These are phyloP conservation scores for Bonia amplexicaulis DNA, from an alignment of 176 grass and related monocot species.

Conservation along the genomic window DNA sequence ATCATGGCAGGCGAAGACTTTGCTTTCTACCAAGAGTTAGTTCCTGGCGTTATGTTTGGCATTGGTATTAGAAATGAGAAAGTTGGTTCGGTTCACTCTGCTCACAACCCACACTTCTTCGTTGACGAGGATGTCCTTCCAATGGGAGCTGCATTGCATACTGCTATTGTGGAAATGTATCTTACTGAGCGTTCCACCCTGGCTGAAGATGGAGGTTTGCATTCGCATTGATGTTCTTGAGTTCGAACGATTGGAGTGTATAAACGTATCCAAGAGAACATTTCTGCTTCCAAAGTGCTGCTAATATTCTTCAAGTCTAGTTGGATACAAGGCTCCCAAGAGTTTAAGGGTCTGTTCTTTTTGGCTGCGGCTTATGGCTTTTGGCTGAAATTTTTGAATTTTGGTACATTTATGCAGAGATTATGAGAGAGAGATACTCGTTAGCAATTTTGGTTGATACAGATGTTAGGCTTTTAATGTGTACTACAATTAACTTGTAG, in stretches of 20 bases:
- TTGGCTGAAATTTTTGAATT: too few relatives aligned
- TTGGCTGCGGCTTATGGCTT: too few relatives aligned
- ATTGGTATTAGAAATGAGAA: conserved; percentile 69
- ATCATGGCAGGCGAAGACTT: conserved; percentile 97
- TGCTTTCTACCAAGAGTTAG: conserved; percentile 70
- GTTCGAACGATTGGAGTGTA: not conserved
- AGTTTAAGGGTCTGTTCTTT: too few relatives aligned
- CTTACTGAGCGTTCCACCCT: conserved; percentile 23
- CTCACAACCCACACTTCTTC: conserved; percentile 67
- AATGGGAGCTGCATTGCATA: conserved; percentile 57
- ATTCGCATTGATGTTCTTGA: not conserved
- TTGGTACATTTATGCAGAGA: too few relatives aligned
- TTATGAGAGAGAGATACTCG: too few relatives aligned
- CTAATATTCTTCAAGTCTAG: not conserved
- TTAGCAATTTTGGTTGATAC: too few relatives aligned
- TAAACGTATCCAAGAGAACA: not conserved
- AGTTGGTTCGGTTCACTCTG: conserved; percentile 48
- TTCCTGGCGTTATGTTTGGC: conserved; percentile 65
- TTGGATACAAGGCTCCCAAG: not conserved
- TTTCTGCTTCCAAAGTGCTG: not conserved
- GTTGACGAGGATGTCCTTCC: conserved; percentile 78
- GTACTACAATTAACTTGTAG: too few relatives aligned
- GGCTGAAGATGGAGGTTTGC: not conserved
- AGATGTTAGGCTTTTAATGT: too few relatives aligned
- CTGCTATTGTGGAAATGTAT: conserved; percentile 57